Evolutionary conservation across 2,329 filamentous ascomycete species (phyloP), one percentile per base, ranked within the genome.

Genomic region (Trichoderma pleuroti): DNA sequence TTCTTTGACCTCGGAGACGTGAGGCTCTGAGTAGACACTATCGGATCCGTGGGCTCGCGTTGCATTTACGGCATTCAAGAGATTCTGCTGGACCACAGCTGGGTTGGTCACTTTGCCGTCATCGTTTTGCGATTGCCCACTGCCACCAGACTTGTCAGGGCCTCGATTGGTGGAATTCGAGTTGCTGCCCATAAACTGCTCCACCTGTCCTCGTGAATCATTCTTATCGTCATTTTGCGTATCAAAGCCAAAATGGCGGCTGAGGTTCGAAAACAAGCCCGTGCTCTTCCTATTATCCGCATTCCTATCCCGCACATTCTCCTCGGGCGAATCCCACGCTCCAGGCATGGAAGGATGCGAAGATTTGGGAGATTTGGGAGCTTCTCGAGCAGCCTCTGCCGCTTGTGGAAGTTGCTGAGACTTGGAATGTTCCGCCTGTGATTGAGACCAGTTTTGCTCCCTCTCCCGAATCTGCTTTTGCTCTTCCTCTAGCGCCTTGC

Each of bases 11-110:
- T 90, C 83, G 72, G 89, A 90, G 42, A 92, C 91, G 67, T 88
- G 83, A 0, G 93, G 93, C 26, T 89, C 88, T 4, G 88, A 89
- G 81, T 93, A 95, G n/a, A 97, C 81, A 12, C 84, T 83, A 18
- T 88, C 86, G 1, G 92, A 93, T 73, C 92, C 91, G 79, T 94
- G 91, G 1, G 93, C 86, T 46, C 93, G 89, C 26, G 92, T 93
- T 9, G 93, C 89, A 74, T 91, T 87, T 77, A 97, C 90, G 3
- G 94, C 94, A 70, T 91, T 92, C 56, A 92, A 84, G 6, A 97
- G 85, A 75, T 93, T 93, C 76, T 91, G 88, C 68, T 91, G 88
- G 3, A 92, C 81, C 2, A 87, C 81, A 3, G 86, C 85, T 5
- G 88, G 88, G 62, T 84, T 89, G 2, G 88, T 91, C 42, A 89